Conservation (phyloP, 148 eudicot species). For the Rheum nobile region DNA sequence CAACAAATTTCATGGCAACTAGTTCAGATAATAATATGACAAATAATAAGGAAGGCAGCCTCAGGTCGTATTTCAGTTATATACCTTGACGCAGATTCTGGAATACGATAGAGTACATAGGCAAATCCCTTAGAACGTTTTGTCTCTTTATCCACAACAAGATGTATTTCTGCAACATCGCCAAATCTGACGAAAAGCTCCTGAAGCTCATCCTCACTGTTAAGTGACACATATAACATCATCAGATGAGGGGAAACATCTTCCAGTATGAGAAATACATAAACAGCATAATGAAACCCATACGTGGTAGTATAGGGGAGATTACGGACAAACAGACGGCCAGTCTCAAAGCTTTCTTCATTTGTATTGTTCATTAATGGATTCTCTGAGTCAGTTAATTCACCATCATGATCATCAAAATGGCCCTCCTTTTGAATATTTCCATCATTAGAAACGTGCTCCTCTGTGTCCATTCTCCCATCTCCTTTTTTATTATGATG, state of each 20-base stretch:
- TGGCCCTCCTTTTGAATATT: conserved; percentile 16
- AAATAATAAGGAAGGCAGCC: background rate
- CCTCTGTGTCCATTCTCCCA: conserved; percentile 14
- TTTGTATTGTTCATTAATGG: conserved; percentile 29
- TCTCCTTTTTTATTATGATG: background rate
- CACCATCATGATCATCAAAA: conserved; percentile 22
- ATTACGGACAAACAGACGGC: conserved; percentile 85
- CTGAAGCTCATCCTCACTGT: conserved; percentile 83
- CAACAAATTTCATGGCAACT: background rate
- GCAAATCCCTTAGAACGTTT: conserved; percentile 80
- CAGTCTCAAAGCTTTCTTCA: conserved; percentile 35
- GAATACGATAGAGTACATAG: conserved; percentile 45
- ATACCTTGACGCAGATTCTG: conserved; percentile 82
- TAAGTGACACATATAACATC: background rate
- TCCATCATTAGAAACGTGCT: conserved; percentile 9
- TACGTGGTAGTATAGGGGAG: conserved; percentile 86
- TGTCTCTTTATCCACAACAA: conserved; percentile 83
- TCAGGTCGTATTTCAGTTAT: background rate
- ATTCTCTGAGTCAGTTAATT: conserved; percentile 18
- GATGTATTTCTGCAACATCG: conserved; percentile 62
- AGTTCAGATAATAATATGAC: background rate
- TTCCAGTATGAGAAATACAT: background rate
- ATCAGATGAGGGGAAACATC: background rate
- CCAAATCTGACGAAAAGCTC: conserved; percentile 65
- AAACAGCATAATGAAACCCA: background rate